Base-by-base conservation (phyloP, 495 filamentous ascomycete species). In the Parathielavia hyrcaniae region DNA sequence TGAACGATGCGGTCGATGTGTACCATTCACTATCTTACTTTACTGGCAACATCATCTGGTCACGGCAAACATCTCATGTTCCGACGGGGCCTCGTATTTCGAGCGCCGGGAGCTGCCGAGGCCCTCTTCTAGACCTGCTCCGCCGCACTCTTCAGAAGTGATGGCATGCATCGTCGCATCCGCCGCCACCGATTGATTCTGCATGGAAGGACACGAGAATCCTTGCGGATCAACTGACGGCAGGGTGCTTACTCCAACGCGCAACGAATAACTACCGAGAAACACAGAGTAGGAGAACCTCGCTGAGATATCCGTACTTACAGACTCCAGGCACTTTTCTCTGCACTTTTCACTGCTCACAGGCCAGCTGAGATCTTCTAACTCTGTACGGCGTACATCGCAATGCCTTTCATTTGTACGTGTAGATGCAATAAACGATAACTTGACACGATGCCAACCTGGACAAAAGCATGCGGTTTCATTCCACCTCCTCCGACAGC, bases 1-100 rank as follows among this genome's bases (percentile, higher is more conserved):
- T 23, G 16, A 16, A 34, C 46, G 46, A 12, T 43, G 38, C 17
- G 23, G 13, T 45, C n/a, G 4, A 5, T 30, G 46, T 23, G 38
- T 53, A n/a, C n/a, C 38, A 53, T 53, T 36, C 50, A 9, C 14
- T 38, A n/a, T 34, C 17, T 13, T 16, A 22, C 8, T 9, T 38
- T 11, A 38, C 35, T 11, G 53, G 39, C 17, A 6, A 20, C 46
- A 30, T 39, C 36, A 46, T 57, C 52, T 43, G 47, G 53, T 49
- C 54, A 51, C 41, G 19, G 19, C 13, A 51, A 51, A 41, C 52
- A 51, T 55, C 50, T 34, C 54, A 53, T 61, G 38, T 57, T 14
- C 43, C 47, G 41, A 19, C 43, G n/a, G 39, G 50, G 49, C 54
- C 61, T 66, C 64, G 64, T 66, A 66, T 66, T 63, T 50, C 50